Percentiles rank a stretch among this genome's conserved stretches.
Conservation (phyloP, 768 basidiomycete species). For the Tulasnella sp. region DNA sequence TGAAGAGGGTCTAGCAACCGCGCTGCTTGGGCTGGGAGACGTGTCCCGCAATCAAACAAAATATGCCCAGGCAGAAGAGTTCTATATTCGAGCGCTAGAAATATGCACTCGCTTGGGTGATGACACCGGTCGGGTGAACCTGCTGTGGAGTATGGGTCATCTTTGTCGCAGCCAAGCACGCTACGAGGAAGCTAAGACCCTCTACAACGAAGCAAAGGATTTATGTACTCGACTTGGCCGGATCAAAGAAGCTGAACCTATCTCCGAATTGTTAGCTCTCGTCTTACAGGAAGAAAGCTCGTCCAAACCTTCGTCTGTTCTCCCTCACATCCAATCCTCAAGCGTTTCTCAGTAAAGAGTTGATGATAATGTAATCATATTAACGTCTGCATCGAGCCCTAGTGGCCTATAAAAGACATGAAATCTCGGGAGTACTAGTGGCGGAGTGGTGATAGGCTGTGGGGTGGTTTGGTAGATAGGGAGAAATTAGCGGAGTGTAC, state of each 20-base stretch:
- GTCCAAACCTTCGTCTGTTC: neutral
- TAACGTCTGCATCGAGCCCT: no score
- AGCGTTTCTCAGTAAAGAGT: neutral
- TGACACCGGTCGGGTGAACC: neutral
- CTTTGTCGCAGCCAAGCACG: neutral
- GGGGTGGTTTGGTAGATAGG: no score
- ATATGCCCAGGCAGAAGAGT: neutral
- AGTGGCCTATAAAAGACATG: no score
- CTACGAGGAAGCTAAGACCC: neutral
- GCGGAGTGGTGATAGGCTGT: no score
- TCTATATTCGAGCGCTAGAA: neutral
- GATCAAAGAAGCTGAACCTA: neutral
- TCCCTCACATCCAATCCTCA: neutral
- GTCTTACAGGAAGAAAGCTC: neutral
- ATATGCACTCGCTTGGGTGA: neutral
- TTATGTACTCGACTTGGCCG: neutral
- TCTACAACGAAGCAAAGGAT: neutral
- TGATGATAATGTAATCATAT: no score
- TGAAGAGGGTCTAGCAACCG: neutral
- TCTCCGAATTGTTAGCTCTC: neutral
- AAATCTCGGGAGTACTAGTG: no score
- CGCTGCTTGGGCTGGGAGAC: neutral
- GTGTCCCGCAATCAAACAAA: neutral
- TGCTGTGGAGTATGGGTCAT: neutral
- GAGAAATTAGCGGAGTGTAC: no score